Conservation (phyloP, 768 basidiomycete species). For the Leucocoprinus sp. region DNA sequence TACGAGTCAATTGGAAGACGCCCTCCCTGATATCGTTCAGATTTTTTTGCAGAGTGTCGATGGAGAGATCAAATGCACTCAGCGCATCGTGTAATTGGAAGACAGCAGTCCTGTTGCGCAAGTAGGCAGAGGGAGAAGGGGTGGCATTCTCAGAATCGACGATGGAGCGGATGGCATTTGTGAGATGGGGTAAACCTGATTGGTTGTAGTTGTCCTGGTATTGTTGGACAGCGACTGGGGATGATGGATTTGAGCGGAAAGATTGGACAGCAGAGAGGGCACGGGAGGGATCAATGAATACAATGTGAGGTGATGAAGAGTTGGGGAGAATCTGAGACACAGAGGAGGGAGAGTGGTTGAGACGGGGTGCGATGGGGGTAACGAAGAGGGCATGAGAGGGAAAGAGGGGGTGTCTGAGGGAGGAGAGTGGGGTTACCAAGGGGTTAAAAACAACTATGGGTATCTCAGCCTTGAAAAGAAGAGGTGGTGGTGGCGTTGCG, state of each 20-base stretch:
- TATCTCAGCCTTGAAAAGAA: conserved; percentile 44
- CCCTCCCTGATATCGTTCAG: conserved; percentile 27
- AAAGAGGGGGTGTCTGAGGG: conserved; percentile 22
- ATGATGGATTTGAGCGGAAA: conserved; percentile 38
- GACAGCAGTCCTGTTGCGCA: conserved; percentile 31
- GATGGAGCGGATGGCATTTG: conserved; percentile 26
- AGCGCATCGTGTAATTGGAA: conserved; percentile 33
- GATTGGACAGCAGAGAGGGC: conserved; percentile 45
- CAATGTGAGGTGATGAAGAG: conserved; percentile 16
- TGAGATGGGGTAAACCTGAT: conserved; percentile 49
- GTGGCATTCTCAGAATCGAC: conserved; percentile 9
- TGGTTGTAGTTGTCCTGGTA: conserved; percentile 57
- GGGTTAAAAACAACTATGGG: conserved; percentile 62
- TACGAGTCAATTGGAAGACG: conserved; percentile 28
- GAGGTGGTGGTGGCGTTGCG: conserved; percentile 13
- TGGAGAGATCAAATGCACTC: conserved; percentile 23
- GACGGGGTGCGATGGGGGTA: conserved; percentile 17
- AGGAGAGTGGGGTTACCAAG: conserved; percentile 37
- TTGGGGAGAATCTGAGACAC: conserved; percentile 15
- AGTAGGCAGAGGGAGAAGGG: conserved; percentile 11
- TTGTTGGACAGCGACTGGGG: conserved; percentile 44
- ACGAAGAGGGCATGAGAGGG: conserved; percentile 41
- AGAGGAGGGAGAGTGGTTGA: conserved; percentile 10
- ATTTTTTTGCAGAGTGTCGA: conserved; percentile 24
- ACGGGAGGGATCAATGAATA: conserved; percentile 51